Conservation (phyloP, 2,329 filamentous ascomycete species). For the Fonsecaea pugnacius region DNA sequence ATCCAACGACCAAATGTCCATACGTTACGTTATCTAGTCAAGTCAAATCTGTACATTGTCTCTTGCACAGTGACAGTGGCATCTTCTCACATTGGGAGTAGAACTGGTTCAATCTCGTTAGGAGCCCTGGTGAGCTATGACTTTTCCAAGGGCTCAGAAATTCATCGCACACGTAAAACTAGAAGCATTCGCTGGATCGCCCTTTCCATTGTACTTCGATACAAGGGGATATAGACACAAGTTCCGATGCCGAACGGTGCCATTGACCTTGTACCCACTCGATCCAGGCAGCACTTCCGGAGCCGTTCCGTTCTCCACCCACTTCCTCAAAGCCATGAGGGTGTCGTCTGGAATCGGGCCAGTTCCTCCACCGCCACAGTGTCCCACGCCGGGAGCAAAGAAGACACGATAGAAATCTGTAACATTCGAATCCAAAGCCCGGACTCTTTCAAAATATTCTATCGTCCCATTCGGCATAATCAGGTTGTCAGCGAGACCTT, state of each 20-base stretch:
- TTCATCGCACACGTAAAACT: conserved; percentile 37
- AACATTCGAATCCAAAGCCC: not conserved
- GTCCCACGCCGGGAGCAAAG: conserved; percentile 11
- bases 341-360: conserved; percentile 36
- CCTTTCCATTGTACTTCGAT: conserved; percentile 45
- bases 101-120: not conserved
- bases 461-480: conserved; percentile 45
- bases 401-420: conserved; percentile 39
- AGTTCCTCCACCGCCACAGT: conserved; percentile 32
- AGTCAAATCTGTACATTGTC: conserved; percentile 71
- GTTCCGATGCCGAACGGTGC: conserved; percentile 14
- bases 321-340: conserved; percentile 45
- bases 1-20: conserved; percentile 75
- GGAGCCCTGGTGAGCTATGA: not conserved
- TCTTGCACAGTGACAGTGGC: conserved; percentile 65
- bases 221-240: conserved; percentile 53
- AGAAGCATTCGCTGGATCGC: conserved; percentile 42
- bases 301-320: conserved; percentile 47
- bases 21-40: conserved; percentile 57
- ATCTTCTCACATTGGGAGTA: not conserved
- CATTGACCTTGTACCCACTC: conserved; percentile 1
- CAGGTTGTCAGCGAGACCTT: conserved; percentile 47
- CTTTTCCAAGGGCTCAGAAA: conserved; percentile 1
- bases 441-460: conserved; percentile 57
- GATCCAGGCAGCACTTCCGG: conserved; percentile 44